These are phyloP conservation scores for Physcomitrellopsis africana DNA, from an alignment of 225 moss, liverwort and hornwort species.

Conservation along the genomic window DNA sequence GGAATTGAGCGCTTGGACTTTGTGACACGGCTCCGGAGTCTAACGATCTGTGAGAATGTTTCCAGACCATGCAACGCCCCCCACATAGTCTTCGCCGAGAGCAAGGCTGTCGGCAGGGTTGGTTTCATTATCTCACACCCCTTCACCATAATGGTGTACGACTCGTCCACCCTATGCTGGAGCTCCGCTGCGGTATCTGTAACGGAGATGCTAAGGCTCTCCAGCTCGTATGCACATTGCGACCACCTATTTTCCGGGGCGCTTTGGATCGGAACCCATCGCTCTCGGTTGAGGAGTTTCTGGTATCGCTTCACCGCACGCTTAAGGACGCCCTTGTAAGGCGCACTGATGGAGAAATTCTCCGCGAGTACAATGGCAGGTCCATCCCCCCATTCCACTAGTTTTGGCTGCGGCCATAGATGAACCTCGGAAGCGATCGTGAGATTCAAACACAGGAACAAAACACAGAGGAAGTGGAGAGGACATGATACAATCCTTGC, in stretches of 20 bases:
- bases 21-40: constrained; percentile 17
- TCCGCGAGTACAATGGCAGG: constrained; percentile 51
- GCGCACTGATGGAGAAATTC: constrained; percentile 42
- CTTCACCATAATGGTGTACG: constrained; percentile 54
- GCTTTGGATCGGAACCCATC: constrained; percentile 60
- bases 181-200: constrained; percentile 46
- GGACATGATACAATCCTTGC: constrained; percentile 15
- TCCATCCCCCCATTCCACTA: constrained; percentile 46
- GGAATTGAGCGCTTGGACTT: constrained; percentile 39
- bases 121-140: constrained; percentile 20
- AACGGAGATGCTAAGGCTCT: constrained; percentile 48
- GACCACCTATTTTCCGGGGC: constrained; percentile 24
- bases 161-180: constrained; percentile 79
- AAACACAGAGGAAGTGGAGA: constrained; percentile 5
- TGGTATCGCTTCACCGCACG: constrained; percentile 50
- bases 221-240: constrained; percentile 38
- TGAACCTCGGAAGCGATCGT: constrained; percentile 38
- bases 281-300: constrained; percentile 51
- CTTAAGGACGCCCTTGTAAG: constrained; percentile 36
- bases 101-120: constrained; percentile 26
- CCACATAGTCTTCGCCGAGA: constrained; percentile 67
- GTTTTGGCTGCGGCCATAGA: constrained; percentile 76
- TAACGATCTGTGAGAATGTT: constrained; percentile 84
- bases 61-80: constrained; percentile 82
- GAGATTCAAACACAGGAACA: constrained; percentile 12